Percentiles rank a stretch among this genome's conserved stretches.
phyloP scores from a whole-genome alignment of 2,329 filamentous ascomycete species.

The Boeremia lycopersici region DNA sequence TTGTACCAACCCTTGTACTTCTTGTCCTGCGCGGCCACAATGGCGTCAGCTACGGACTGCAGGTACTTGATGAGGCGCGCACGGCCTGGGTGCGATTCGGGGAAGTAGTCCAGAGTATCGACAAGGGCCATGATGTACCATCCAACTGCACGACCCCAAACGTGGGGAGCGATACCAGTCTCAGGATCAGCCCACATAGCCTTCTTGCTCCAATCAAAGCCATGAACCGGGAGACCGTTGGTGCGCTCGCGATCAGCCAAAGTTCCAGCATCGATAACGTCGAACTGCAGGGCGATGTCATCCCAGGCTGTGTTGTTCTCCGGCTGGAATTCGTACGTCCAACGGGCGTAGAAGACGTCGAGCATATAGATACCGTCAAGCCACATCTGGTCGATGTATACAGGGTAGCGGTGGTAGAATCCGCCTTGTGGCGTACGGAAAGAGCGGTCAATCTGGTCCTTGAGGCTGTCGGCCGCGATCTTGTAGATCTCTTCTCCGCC shows the following conservation, averaged over 20 bases:
- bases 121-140: slow-evolving; percentile 61
- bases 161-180: slow-evolving; percentile 58
- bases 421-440: slow-evolving; percentile 56
- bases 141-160: slow-evolving; percentile 59
- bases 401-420: slow-evolving; percentile 57
- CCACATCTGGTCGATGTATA: slow-evolving; percentile 60
- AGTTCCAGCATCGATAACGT: slow-evolving; percentile 38
- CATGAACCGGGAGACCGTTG: slow-evolving; percentile 58
- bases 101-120: slow-evolving; percentile 52
- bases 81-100: slow-evolving; percentile 15
- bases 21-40: slow-evolving; percentile 43
- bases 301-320: slow-evolving; percentile 45
- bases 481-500: slow-evolving; percentile 52
- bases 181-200: slow-evolving; percentile 58
- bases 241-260: slow-evolving; percentile 47
- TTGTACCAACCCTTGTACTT: slow-evolving; percentile 61
- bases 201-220: slow-evolving; percentile 57
- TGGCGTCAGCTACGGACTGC: slow-evolving; percentile 31
- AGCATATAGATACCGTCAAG: slow-evolving; percentile 54
- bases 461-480: slow-evolving; percentile 52
- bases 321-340: slow-evolving; percentile 34
- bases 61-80: slow-evolving; percentile 36
- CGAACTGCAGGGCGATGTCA: slow-evolving; percentile 37
- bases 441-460: slow-evolving; percentile 53
- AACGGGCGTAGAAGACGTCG: slow-evolving; percentile 33